Evolutionary conservation across 305 asterid genomes (phyloP).

Genomic region (Fraxinus sp.): DNA sequence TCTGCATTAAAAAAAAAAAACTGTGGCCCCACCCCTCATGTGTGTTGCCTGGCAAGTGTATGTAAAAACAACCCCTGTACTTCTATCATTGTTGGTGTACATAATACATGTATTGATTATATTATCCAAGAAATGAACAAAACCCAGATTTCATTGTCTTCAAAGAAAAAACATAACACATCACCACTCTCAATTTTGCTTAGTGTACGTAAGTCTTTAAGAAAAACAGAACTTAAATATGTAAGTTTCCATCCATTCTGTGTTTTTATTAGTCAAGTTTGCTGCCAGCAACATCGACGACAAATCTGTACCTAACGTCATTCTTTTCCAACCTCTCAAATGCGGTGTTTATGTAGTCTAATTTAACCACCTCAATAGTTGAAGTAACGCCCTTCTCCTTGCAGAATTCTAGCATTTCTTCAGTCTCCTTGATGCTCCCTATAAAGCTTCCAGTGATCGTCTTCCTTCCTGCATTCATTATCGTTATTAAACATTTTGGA

Average conservation of each 20-base stretch:
- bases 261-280: constrained; percentile 41
- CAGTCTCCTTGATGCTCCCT: constrained; percentile 87
- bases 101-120: neutral
- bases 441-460: constrained; percentile 81
- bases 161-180: constrained; percentile 6
- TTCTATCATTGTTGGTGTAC: too few relatives aligned
- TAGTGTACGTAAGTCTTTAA: neutral
- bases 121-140: neutral
- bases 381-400: constrained; percentile 66
- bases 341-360: constrained; percentile 84
- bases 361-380: constrained; percentile 75
- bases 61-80: too few relatives aligned
- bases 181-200: neutral
- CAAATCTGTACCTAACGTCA: constrained; percentile 88
- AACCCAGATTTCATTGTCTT: constrained; percentile 2
- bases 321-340: constrained; percentile 86
- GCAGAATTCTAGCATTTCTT: constrained; percentile 89
- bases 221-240: neutral
- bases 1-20: too few relatives aligned
- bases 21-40: too few relatives aligned
- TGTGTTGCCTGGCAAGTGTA: too few relatives aligned
- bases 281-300: constrained; percentile 91
- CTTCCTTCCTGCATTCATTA: constrained; percentile 61
- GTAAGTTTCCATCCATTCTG: neutral
- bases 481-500: neutral